phyloP scores from a whole-genome alignment of 2,329 filamentous ascomycete species.

The Thielaviopsis populi region DNA sequence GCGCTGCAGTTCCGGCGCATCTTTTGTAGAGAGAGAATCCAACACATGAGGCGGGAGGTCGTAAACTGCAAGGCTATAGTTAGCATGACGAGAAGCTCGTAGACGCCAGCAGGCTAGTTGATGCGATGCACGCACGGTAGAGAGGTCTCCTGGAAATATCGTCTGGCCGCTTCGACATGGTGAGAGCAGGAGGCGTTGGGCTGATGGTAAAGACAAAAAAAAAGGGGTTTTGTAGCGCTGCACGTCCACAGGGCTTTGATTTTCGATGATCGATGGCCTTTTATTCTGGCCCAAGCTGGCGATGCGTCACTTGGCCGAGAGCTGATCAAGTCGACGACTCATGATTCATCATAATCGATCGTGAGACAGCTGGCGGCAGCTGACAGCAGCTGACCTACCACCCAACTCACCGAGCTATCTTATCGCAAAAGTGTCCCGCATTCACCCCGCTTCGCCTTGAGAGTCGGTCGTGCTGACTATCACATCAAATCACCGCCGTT shows the following conservation, averaged over 20 bases:
- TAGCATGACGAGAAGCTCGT: background rate
- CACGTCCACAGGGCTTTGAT: background rate
- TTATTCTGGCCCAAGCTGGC: background rate
- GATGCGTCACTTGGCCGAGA: conserved; percentile 7
- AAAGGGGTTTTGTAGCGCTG: too few species aligned
- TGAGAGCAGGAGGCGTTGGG: too few species aligned
- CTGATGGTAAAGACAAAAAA: too few species aligned
- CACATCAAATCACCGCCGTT: background rate
- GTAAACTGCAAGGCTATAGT: conserved; percentile 44
- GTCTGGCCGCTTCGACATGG: conserved; percentile 8
- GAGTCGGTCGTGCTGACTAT: background rate
- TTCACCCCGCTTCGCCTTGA: background rate
- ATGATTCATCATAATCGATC: background rate
- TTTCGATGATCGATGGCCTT: too few species aligned
- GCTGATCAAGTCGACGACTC: background rate
- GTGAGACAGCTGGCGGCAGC: background rate
- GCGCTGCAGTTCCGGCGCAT: conserved; percentile 22
- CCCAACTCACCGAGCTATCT: too few species aligned
- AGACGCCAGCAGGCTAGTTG: background rate
- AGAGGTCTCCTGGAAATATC: conserved; percentile 13
- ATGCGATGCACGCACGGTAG: conserved; percentile 4
- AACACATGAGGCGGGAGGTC: conserved; percentile 65
- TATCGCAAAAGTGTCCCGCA: background rate
- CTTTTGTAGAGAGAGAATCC: conserved; percentile 42
- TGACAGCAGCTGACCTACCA: background rate